Conservation (phyloP, 116 monocot species). For the Cymodocea nodosa region DNA sequence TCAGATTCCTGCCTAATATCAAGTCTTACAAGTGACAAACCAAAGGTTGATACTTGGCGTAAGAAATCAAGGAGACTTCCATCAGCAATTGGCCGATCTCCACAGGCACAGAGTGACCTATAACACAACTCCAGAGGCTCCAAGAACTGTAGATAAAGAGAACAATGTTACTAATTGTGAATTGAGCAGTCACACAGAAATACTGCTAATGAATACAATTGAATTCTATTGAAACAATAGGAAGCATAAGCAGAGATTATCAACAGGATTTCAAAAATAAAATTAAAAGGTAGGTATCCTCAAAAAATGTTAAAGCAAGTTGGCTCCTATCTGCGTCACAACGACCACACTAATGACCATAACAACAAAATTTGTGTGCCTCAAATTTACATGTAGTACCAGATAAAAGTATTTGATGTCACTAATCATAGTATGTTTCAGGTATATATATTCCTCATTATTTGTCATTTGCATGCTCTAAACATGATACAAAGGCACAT, state of each 20-base stretch:
- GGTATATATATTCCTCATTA: neutral
- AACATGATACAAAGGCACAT: neutral
- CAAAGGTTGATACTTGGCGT: constrained; percentile 97
- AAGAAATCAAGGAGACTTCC: constrained; percentile 95
- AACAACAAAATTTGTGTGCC: no score
- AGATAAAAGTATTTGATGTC: no score
- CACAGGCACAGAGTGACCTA: constrained; percentile 78
- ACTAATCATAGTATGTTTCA: neutral
- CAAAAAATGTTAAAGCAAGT: neutral
- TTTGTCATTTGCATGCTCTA: neutral
- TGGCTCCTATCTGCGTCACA: no score
- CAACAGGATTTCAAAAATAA: neutral
- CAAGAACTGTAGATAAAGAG: constrained; percentile 47
- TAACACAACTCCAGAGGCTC: constrained; percentile 97
- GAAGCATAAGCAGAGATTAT: neutral
- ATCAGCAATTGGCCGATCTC: constrained; percentile 80
- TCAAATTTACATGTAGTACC: no score
- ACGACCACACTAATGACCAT: no score
- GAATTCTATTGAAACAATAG: neutral
- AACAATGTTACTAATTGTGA: no score
- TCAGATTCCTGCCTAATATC: constrained; percentile 98
- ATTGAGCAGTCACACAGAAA: no score
- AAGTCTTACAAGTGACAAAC: constrained; percentile 81
- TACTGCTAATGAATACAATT: neutral
- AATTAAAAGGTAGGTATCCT: neutral